Conservation (phyloP, 805 yeast genomes). For the Candida easanensis region DNA sequence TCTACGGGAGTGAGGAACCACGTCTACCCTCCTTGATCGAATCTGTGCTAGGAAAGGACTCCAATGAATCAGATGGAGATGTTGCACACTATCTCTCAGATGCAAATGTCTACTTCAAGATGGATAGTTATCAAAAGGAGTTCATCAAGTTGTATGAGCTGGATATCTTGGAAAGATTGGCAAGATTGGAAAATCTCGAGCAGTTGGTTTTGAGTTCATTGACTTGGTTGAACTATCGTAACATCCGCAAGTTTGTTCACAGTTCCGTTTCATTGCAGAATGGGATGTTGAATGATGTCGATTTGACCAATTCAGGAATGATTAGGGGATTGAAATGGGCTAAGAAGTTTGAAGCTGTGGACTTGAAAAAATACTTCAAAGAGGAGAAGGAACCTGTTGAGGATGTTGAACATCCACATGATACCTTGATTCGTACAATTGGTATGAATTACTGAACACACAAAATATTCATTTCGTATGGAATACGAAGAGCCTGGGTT, state of each 20-base stretch:
- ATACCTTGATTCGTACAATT: constrained; percentile 16
- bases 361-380: constrained; percentile 19
- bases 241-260: constrained; percentile 30
- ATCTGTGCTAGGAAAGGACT: constrained; percentile 15
- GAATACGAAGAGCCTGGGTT: too few species aligned
- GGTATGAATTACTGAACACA: constrained; percentile 29
- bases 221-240: constrained; percentile 45
- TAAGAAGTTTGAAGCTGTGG: constrained; percentile 12
- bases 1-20: constrained; percentile 11
- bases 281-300: constrained; percentile 25
- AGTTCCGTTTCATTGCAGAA: constrained; percentile 21
- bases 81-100: constrained; percentile 17
- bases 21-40: constrained; percentile 23
- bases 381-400: constrained; percentile 16
- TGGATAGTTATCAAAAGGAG: constrained; percentile 18
- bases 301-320: constrained; percentile 51
- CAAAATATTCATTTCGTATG: too few species aligned
- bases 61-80: not conserved
- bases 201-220: constrained; percentile 35
- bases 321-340: constrained; percentile 47
- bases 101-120: constrained; percentile 18
- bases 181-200: constrained; percentile 36
- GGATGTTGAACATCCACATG: constrained; percentile 5
- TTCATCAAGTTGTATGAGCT: constrained; percentile 22
- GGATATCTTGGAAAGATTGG: constrained; percentile 28